Conservation (phyloP, 352 stramenopile genomes). For the Discostella stelligera region DNA sequence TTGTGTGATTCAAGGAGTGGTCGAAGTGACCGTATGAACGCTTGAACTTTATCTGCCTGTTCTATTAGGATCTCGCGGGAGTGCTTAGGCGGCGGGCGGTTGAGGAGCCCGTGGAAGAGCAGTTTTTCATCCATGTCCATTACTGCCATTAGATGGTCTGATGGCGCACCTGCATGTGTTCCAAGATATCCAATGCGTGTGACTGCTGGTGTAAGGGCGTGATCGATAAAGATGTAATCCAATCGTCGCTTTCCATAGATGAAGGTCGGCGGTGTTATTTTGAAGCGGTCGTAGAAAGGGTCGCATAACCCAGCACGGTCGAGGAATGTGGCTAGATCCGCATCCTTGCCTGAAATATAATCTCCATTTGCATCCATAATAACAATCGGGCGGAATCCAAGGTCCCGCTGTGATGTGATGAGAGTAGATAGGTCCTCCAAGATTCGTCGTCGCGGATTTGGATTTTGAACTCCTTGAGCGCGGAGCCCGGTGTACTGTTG, state of each 20-base stretch:
- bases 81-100: not conserved
- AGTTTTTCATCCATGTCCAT: not conserved
- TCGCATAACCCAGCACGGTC: not conserved
- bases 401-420: no score
- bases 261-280: not conserved
- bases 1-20: not conserved
- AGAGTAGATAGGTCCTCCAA: no score
- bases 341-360: not conserved
- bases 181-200: not conserved
- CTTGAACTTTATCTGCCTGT: constrained; percentile 11
- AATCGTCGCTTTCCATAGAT: not conserved
- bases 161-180: not conserved
- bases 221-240: constrained; percentile 8
- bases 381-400: not conserved
- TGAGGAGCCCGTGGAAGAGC: not conserved
- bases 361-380: constrained; percentile 37
- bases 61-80: constrained; percentile 5
- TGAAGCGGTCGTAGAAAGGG: constrained; percentile 1
- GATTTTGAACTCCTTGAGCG: not conserved
- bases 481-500: not conserved
- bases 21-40: not conserved
- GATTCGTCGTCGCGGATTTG: no score
- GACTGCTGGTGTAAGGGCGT: not conserved
- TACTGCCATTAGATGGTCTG: constrained; percentile 13
- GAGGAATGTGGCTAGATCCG: constrained; percentile 4